A percentile compares a stretch with the other conserved stretches of the same genome.
These are phyloP conservation scores for Penicillium aurantiogriseum DNA, from an alignment of 2,329 filamentous ascomycete genomes.

Conservation along the genomic window DNA sequence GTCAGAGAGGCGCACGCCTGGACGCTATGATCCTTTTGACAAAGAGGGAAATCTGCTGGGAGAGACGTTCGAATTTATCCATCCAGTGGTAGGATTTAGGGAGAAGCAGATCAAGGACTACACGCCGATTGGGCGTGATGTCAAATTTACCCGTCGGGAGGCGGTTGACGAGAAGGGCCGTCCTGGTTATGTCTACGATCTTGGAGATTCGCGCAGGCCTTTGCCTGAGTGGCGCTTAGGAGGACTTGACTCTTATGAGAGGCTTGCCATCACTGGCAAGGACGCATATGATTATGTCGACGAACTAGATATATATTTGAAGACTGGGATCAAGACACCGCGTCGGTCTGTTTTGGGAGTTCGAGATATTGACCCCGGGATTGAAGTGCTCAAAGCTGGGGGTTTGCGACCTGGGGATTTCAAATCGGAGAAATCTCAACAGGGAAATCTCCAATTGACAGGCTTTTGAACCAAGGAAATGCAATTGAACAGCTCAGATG, in stretches of 20 bases:
- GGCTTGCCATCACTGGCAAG: slow-evolving; percentile 14
- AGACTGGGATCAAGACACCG: slow-evolving; percentile 5
- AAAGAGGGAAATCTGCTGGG: slow-evolving; percentile 7
- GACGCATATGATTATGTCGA: slow-evolving; percentile 17
- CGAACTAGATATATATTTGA: slow-evolving; percentile 10
- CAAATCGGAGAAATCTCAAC: not conserved
- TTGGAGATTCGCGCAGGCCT: slow-evolving; percentile 7
- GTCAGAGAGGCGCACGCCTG: slow-evolving; percentile 15
- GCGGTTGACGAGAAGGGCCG: slow-evolving; percentile 5
- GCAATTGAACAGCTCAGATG: not conserved
- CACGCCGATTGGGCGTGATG: slow-evolving; percentile 6
- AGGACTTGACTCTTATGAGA: slow-evolving; percentile 18
- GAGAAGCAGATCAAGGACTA: slow-evolving; percentile 13
- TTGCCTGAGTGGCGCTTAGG: slow-evolving; percentile 21
- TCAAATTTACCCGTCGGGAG: slow-evolving; percentile 14
- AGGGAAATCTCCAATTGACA: not conserved
- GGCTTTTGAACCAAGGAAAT: not conserved
- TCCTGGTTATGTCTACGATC: slow-evolving; percentile 11
- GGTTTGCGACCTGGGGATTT: not conserved
- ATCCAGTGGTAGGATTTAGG: slow-evolving; percentile 22
- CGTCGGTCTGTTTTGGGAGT: not conserved
- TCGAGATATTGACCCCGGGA: not conserved
- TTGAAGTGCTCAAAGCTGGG: not conserved
- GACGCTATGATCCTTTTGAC: slow-evolving; percentile 10
- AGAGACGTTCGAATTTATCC: slow-evolving; percentile 18